Base-by-base conservation (phyloP, 176 grass and related monocot genomes). In the Saccharum spontaneum region DNA sequence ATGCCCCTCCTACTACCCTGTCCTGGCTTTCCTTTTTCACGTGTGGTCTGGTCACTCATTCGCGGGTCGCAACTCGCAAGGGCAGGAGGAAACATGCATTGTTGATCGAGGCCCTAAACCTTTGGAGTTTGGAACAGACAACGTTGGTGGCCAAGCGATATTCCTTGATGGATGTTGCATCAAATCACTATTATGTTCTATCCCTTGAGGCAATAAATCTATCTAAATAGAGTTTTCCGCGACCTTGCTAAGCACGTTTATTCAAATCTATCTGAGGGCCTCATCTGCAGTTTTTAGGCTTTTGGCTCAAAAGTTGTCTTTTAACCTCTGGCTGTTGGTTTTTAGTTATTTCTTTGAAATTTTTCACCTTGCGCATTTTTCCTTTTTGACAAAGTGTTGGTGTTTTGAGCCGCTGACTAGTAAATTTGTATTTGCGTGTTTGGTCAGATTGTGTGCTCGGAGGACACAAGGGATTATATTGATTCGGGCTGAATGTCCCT, bases 1-100 rank as follows among this genome's bases (percentile, higher is more conserved):
- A 88, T 86, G 79, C 46, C 49, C n/a, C 86, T 83, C 50, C 86
- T 61, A 85, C 86, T 61, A 85, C 86, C 73, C 82, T 78, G 64
- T 70, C 26, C 20, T 17, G 22, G 22, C 46, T 59, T 69, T 46
- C 50, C 43, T 87, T 38, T 87, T 38, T 28, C 38, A 48, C 22
- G 40, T 78, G 15, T 30, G 16, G 52, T 83, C 54, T 57, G 1
- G 7, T 59, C 55, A 22, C 54, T 57, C 18, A 57, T 8, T 57
- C 18, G 54, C 54, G 8, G 18, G 26, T 11, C 2, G 5, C 84
- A 68, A 46, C 24, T 11, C 2, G 3, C 84, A 74, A 46, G 34
- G 73, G 54, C 24, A 61, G 31, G n/a, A 86, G 10, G 34, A 46
- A 38, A 2, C 15, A 49, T 22, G 20, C 12, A 3, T 59, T 24